Evolutionary conservation across 495 filamentous ascomycete species (phyloP), one percentile per base, ranked within the genome.

Genomic region (Mycothermus thermophilus): DNA sequence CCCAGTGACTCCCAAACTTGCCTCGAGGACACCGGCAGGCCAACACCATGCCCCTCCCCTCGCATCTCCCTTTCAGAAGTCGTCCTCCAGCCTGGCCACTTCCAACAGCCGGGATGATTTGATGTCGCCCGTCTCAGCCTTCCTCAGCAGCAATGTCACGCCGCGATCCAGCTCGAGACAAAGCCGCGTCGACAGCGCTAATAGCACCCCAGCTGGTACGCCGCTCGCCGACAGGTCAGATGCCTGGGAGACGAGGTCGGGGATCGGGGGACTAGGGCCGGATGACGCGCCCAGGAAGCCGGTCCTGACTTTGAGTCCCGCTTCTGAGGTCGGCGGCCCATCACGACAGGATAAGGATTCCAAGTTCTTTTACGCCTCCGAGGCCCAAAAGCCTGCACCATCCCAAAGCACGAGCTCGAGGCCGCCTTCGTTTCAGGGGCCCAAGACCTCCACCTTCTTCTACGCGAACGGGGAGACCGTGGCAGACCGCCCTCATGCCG

Each of bases 301-400:
- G 3, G 32, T 40, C 0, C 49, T 55, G 30, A 56, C 54, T 21
- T 57, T 66, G 16, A 52, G 40, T 27, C 44, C 61, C 1, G 19
- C 44, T n/a, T 32, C 48, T 13, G 50, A 53, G 13, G 57, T 47
- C 19, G 46, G 46, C 2, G 44, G 44, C 13, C 48, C 33, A 0
- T 30, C 52, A 11, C 50, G 49, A n/a, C 41, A 40, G 27, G 37
- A 54, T 18, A 21, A 34, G 0, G 65, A 71, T 4, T 71, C 77
- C 20, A 78, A 76, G 54, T 85, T 87, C 60, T 85, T 87, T 48
- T 79, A 80, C 55, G 81, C 79, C 6, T 72, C 69, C 44, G 77
- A 83, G 40, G 74, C 67, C n/a, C 43, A 38, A n/a, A 74, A 72
- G 40, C 58, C n/a, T n/a, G n/a, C 63, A 9, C 42, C 57, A n/a